Evolutionary conservation across 2,329 filamentous ascomycete species (phyloP).

Genomic region (Aureobasidium sp.): DNA sequence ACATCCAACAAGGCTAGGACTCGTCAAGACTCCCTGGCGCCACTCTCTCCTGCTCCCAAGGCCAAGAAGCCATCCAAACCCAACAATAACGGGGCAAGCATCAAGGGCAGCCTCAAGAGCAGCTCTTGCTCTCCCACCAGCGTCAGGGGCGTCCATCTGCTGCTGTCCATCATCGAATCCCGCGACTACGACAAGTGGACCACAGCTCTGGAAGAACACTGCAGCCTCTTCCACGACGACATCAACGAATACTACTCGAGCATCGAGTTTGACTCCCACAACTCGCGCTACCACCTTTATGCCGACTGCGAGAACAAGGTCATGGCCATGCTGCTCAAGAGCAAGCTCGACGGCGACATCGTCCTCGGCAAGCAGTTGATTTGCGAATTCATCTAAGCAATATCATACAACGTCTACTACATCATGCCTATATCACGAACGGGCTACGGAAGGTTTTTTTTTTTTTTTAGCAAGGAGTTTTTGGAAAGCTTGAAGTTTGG

Average conservation of each 20-base stretch:
- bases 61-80: too few relatives aligned
- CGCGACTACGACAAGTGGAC: not conserved
- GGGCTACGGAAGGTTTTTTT: too few relatives aligned
- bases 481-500: too few relatives aligned
- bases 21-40: not conserved
- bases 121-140: not conserved
- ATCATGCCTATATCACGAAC: too few relatives aligned
- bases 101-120: not conserved
- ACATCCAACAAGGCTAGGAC: not conserved
- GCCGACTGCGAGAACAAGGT: not conserved
- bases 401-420: not conserved
- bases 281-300: not conserved
- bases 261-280: not conserved
- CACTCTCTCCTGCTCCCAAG: not conserved
- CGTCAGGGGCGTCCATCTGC: not conserved
- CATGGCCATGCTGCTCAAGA: not conserved
- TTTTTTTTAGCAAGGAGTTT: too few relatives aligned
- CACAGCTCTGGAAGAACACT: not conserved
- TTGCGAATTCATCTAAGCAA: not conserved
- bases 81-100: not conserved
- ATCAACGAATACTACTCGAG: not conserved
- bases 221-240: not conserved
- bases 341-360: not conserved
- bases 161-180: not conserved
- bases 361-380: not conserved